These are phyloP conservation scores for Komagataea norvegica DNA, from an alignment of 1,139 yeast species.

Conservation along the genomic window DNA sequence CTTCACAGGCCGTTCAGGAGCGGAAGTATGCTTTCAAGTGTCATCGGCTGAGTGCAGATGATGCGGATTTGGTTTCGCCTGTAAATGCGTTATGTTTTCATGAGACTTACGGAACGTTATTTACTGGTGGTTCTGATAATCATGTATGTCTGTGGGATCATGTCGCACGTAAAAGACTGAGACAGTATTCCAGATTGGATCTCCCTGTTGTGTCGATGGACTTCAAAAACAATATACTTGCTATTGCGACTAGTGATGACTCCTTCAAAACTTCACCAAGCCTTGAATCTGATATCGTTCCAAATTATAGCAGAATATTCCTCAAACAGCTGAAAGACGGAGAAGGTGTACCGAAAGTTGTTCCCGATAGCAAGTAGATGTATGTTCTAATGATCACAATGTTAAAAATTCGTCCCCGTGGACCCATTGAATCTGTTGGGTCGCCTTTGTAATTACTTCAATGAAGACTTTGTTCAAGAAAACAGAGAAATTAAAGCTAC, in stretches of 20 bases:
- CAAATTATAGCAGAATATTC: constrained; percentile 17
- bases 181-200: constrained; percentile 51
- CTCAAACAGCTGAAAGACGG: constrained; percentile 14
- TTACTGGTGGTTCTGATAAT: constrained; percentile 81
- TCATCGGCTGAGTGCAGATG: constrained; percentile 47
- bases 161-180: constrained; percentile 54
- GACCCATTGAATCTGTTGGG: too few relatives aligned
- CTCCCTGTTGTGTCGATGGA: constrained; percentile 49
- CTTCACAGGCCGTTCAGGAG: constrained; percentile 41
- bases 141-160: constrained; percentile 76
- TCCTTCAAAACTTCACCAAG: constrained; percentile 37
- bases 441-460: too few relatives aligned
- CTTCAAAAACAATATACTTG: constrained; percentile 38
- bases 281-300: constrained; percentile 10
- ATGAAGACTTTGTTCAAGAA: too few relatives aligned
- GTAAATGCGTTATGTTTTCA: constrained; percentile 65
- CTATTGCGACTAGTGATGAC: constrained; percentile 64
- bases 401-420: too few relatives aligned
- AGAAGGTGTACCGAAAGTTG: constrained; percentile 22
- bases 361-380: too few relatives aligned
- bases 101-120: constrained; percentile 43
- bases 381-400: too few relatives aligned
- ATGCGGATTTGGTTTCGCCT: constrained; percentile 66
- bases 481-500: too few relatives aligned
- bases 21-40: constrained; percentile 79